Percentiles rank a stretch among this genome's conserved stretches.
These are phyloP conservation scores for Kokia cookei DNA, from an alignment of 441 rosid species.

Conservation along the genomic window DNA sequence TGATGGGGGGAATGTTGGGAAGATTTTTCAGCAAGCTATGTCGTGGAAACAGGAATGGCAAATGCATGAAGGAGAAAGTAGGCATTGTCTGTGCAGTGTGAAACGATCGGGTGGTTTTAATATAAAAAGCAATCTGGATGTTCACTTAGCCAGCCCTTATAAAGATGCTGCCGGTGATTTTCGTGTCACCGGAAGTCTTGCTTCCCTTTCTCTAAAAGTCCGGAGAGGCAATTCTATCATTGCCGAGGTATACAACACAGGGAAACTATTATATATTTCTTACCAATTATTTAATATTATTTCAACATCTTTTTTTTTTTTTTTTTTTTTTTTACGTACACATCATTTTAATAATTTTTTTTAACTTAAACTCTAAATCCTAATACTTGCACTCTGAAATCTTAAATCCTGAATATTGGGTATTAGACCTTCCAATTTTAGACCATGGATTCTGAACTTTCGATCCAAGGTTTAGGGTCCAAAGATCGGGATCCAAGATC, in stretches of 20 bases:
- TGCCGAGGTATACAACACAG: constrained; percentile 46
- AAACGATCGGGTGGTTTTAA: constrained; percentile 45
- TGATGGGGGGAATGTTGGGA: background rate
- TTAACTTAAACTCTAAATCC: too few species aligned
- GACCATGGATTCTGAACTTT: too few species aligned
- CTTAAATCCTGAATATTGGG: background rate
- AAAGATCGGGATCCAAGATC: too few species aligned
- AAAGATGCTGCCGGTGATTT: constrained; percentile 37
- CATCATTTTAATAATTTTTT: too few species aligned
- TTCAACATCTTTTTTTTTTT: too few species aligned
- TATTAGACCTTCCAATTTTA: too few species aligned
- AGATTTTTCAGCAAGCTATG: background rate
- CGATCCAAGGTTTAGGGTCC: too few species aligned
- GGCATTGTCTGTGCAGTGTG: constrained; percentile 32
- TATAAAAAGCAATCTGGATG: constrained; percentile 46
- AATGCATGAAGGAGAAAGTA: constrained; percentile 47
- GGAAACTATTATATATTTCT: too few species aligned
- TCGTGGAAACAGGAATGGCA: constrained; percentile 35
- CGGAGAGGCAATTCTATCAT: constrained; percentile 41
- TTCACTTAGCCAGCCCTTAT: constrained; percentile 33
- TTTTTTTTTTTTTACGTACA: too few species aligned
- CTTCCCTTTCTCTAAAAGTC: constrained; percentile 59
- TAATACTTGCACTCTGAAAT: background rate
- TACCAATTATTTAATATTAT: too few species aligned
- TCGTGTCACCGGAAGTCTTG: constrained; percentile 39